phyloP scores from a whole-genome alignment of 2,329 filamentous ascomycete species.

The Colletotrichum agaves region DNA sequence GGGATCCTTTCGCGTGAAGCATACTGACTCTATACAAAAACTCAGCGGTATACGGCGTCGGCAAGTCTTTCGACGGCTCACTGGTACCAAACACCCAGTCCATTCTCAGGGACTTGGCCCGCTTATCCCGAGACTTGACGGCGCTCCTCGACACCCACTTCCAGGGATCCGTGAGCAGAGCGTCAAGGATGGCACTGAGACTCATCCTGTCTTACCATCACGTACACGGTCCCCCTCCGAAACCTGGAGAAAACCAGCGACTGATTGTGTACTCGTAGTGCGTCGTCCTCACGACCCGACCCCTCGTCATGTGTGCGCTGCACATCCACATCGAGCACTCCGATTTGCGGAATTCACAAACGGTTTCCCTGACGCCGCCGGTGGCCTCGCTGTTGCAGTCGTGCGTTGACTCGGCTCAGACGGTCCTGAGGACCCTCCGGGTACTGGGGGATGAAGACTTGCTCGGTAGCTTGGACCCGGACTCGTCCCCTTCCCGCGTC shows the following conservation, averaged over 20 bases:
- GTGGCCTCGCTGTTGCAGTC: slow-evolving; percentile 34
- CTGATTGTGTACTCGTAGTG: slow-evolving; percentile 25
- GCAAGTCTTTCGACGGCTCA: slow-evolving; percentile 36
- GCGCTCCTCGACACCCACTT: slow-evolving; percentile 35
- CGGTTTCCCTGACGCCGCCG: slow-evolving; percentile 28
- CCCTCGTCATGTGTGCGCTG: slow-evolving; percentile 40
- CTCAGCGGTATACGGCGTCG: slow-evolving; percentile 35
- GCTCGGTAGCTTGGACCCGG: slow-evolving; percentile 30
- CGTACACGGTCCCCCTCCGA: neutral
- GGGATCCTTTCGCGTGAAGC: rapidly evolving
- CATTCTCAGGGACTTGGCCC: slow-evolving; percentile 34
- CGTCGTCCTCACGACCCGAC: slow-evolving; percentile 36
- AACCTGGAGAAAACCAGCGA: rapidly evolving
- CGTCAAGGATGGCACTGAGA: slow-evolving; percentile 36
- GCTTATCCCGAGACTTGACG: slow-evolving; percentile 32
- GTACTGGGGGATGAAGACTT: slow-evolving; percentile 43
- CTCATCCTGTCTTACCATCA: slow-evolving; percentile 42
- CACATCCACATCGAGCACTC: slow-evolving; percentile 43
- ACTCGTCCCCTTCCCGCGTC: neutral
- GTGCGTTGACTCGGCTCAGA: slow-evolving; percentile 37
- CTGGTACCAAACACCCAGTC: slow-evolving; percentile 36
- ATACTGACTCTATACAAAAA: neutral
- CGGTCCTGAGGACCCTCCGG: slow-evolving; percentile 34
- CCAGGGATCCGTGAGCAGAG: slow-evolving; percentile 36
- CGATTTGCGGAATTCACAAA: slow-evolving; percentile 21